Percentiles rank a stretch among this genome's conserved stretches.
Evolutionary conservation across 2,329 filamentous ascomycete species (phyloP).

Genomic region (Colletotrichum sp.): DNA sequence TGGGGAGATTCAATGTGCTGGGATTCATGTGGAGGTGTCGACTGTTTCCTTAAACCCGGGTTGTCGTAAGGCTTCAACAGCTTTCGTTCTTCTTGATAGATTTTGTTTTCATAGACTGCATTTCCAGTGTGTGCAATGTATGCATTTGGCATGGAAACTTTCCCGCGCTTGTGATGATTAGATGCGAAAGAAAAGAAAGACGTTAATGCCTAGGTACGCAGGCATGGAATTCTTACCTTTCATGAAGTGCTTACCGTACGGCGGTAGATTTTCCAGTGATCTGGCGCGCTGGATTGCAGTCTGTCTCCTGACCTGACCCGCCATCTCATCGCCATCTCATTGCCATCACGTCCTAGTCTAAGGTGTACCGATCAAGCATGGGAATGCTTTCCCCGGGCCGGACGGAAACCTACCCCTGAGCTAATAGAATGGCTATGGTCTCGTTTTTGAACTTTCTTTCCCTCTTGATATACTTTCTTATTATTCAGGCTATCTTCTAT

Average conservation of each 20-base stretch:
- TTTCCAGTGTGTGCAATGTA: fast-evolving
- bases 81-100: background rate
- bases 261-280: no score
- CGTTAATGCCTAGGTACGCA: fast-evolving
- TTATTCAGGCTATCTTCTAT: background rate
- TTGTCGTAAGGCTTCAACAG: background rate
- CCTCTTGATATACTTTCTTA: background rate
- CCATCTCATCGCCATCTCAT: no score
- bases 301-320: no score
- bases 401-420: fast-evolving
- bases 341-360: no score
- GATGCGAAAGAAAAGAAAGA: background rate
- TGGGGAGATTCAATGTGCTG: background rate
- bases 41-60: background rate
- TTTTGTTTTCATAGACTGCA: background rate
- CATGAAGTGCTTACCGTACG: no score
- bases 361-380: fast-evolving
- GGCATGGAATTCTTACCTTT: no score
- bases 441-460: fast-evolving
- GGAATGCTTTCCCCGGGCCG: fast-evolving
- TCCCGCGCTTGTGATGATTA: fast-evolving
- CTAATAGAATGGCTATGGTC: no score
- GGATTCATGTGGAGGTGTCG: background rate
- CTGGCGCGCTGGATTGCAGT: no score
- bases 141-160: background rate